Evolutionary conservation across 78 protist genomes (phyloP), one percentile per base, ranked within the genome.

Genomic region (Dictyostelium capitatum): DNA sequence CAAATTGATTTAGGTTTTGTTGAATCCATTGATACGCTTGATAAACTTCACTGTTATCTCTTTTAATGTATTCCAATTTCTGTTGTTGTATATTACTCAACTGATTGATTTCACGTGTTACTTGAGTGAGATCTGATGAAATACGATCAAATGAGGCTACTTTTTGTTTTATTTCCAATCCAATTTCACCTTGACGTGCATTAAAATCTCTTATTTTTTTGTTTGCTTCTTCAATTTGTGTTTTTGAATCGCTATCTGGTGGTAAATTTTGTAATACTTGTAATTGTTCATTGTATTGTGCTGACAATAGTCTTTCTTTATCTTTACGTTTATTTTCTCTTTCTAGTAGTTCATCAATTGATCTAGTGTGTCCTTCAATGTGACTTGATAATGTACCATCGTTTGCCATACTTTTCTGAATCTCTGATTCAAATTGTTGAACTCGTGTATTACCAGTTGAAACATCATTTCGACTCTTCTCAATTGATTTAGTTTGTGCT

Each of bases 161-260:
- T 14, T 14, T 8, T 4, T 51, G 56, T 12, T 51, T 8, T 0
- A 51, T 8, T 51, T 51, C 56, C 10, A 51, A 12, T 51, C 15
- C n/a, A 51, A 51, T 12, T 1, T 48, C 11, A 8, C 41, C n/a
- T 25, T 51, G 23, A 25, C 41, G 5, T 28, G 15, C 6, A 20
- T 74, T n/a, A 4, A 20, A 4, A 1, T 54, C 25, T 4, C 14
- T 57, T 3, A n/a, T 10, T 25, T 43, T 17, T 41, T 43, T 56
- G 12, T 8, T 9, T 20, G 57, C 5, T 30, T 30, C 28, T 8
- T 67, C 57, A 14, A 74, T 51, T 28, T 77, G 51, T 1, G 20
- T 41, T 62, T 72, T 64, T 47, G 70, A 25, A 28, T 89, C 78
- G 3, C 67, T 87, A 51, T 84, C 19, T 8, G n/a, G 19, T 17